Conservation (phyloP, 208 protist genomes). For the Strigomonas culicis region DNA sequence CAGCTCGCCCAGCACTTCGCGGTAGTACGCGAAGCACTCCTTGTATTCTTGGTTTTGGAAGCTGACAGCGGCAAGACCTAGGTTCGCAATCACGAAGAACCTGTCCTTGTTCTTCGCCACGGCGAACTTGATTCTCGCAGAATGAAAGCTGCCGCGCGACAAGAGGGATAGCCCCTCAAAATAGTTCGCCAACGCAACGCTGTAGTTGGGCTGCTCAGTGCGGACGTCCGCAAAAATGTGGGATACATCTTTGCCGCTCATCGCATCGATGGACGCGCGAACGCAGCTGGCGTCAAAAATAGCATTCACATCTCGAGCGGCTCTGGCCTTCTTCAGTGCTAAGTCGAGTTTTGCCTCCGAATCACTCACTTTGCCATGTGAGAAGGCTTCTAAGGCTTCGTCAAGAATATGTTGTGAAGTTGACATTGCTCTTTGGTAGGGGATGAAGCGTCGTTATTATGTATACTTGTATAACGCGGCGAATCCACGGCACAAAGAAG, state of each 20-base stretch:
- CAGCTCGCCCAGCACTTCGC: constrained; percentile 54
- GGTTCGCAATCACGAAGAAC: constrained; percentile 53
- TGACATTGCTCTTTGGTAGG: no score
- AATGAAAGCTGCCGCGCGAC: constrained; percentile 45
- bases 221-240: constrained; percentile 14
- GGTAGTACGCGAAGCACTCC: constrained; percentile 69
- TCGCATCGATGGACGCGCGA: constrained; percentile 65
- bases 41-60: constrained; percentile 65
- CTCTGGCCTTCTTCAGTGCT: constrained; percentile 20
- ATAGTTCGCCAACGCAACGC: constrained; percentile 49
- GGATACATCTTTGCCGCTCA: constrained; percentile 47
- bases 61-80: constrained; percentile 68
- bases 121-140: constrained; percentile 63
- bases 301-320: constrained; percentile 30
- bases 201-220: constrained; percentile 13
- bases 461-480: no score
- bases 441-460: no score
- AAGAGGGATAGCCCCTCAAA: constrained; percentile 71
- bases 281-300: constrained; percentile 62
- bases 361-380: constrained; percentile 37
- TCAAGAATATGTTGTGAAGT: no score
- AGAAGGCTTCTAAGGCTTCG: constrained; percentile 52
- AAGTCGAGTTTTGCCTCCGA: constrained; percentile 47
- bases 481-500: background rate
- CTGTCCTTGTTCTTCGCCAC: constrained; percentile 41